Evolutionary conservation across 495 filamentous ascomycete species (phyloP).

Genomic region (Platismatia glauca): DNA sequence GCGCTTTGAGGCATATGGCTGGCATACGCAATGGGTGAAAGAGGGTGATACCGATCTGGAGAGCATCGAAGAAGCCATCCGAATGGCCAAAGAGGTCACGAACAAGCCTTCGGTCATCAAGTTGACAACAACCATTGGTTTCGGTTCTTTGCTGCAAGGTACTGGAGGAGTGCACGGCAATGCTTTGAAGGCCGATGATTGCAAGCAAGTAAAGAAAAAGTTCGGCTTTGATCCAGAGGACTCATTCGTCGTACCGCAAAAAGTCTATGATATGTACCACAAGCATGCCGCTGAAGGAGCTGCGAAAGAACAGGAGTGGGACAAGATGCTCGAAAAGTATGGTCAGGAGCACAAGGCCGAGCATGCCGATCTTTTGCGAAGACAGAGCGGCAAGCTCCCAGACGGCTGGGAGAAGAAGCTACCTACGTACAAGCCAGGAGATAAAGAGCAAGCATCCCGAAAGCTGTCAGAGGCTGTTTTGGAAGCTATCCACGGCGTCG

Average conservation of each 20-base stretch:
- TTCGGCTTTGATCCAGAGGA: conserved; percentile 96
- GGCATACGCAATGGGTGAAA: conserved; percentile 80
- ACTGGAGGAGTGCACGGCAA: conserved; percentile 94
- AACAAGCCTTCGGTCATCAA: conserved; percentile 97
- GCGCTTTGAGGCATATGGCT: conserved; percentile 96
- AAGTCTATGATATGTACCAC: conserved; percentile 87
- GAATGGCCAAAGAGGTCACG: conserved; percentile 73
- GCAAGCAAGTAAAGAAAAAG: conserved; percentile 77
- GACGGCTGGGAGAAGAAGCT: conserved; percentile 96
- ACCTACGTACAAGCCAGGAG: conserved; percentile 81
- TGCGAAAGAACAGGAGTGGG: conserved; percentile 90
- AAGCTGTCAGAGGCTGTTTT: conserved; percentile 95
- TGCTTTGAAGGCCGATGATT: conserved; percentile 87
- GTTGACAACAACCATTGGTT: conserved; percentile 96
- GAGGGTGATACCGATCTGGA: conserved; percentile 87
- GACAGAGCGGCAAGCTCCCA: conserved; percentile 74
- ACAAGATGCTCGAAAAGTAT: conserved; percentile 85
- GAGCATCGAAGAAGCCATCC: conserved; percentile 80
- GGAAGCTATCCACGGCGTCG: conserved; percentile 68
- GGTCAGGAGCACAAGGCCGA: conserved; percentile 62
- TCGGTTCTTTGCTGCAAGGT: conserved; percentile 86
- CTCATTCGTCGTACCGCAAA: conserved; percentile 86
- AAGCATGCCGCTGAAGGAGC: conserved; percentile 76
- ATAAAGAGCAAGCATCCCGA: conserved; percentile 77
- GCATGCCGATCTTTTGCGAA: conserved; percentile 70